Conservation (phyloP, 495 filamentous ascomycete species). For the Stereocaulon alpinum region DNA sequence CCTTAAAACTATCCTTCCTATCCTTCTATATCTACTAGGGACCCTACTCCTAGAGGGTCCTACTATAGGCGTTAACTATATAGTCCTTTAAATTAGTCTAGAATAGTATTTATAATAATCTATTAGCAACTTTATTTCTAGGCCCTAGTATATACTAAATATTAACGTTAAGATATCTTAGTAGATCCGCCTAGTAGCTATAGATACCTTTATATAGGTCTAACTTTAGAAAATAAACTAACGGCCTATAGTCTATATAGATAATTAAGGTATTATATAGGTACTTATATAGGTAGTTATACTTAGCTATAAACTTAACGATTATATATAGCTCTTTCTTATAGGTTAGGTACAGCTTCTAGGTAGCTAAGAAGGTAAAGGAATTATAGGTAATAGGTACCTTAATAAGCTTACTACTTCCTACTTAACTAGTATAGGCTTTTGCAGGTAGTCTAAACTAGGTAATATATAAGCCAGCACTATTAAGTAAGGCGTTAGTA, state of each 20-base stretch:
- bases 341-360: too few relatives aligned
- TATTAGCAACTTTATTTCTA: neutral
- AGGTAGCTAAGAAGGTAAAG: too few relatives aligned
- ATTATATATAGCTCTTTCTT: constrained; percentile 13
- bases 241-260: neutral
- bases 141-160: neutral
- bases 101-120: neutral
- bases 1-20: too few relatives aligned
- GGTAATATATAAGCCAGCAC: too few relatives aligned
- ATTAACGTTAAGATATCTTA: neutral
- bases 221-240: constrained; percentile 6
- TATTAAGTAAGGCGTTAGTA: neutral
- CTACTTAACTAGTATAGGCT: neutral
- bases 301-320: constrained; percentile 8
- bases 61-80: neutral
- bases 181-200: too few relatives aligned
- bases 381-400: too few relatives aligned
- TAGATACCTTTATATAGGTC: too few relatives aligned
- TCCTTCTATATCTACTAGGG: too few relatives aligned
- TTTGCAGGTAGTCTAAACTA: neutral
- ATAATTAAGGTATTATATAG: neutral
- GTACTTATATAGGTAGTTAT: constrained; percentile 15
- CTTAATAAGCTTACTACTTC: too few relatives aligned
- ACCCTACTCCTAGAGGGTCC: neutral
- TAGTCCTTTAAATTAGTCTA: neutral